These are phyloP conservation scores for Macaranga tanarius DNA, from an alignment of 441 rosid genomes.

Conservation along the genomic window DNA sequence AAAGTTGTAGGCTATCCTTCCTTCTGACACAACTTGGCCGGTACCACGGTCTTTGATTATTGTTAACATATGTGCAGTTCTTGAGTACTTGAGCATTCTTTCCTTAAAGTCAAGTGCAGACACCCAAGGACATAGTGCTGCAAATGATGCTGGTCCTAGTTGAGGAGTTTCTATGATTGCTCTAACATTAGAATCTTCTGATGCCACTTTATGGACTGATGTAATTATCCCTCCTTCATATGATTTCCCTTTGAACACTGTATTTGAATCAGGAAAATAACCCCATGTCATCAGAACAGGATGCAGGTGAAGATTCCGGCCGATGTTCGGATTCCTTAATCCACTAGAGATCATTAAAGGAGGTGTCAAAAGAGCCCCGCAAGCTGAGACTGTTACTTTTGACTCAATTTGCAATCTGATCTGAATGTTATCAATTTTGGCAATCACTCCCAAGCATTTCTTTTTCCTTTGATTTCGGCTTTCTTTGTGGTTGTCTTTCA, in stretches of 20 bases:
- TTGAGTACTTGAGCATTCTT: slow-evolving; percentile 61
- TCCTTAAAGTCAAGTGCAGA: slow-evolving; percentile 68
- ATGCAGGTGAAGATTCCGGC: slow-evolving; percentile 76
- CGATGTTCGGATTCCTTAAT: slow-evolving; percentile 63
- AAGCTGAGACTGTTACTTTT: slow-evolving; percentile 69
- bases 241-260: slow-evolving; percentile 48
- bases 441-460: slow-evolving; percentile 75
- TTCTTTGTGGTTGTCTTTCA: slow-evolving; percentile 34
- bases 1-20: slow-evolving; percentile 48
- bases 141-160: slow-evolving; percentile 56
- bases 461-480: slow-evolving; percentile 31
- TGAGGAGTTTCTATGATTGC: slow-evolving; percentile 84
- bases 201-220: slow-evolving; percentile 53
- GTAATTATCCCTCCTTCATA: slow-evolving; percentile 93
- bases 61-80: slow-evolving; percentile 62
- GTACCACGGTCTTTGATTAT: slow-evolving; percentile 63
- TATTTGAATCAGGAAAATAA: slow-evolving; percentile 68
- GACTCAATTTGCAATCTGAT: slow-evolving; percentile 64
- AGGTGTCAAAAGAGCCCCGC: slow-evolving; percentile 81
- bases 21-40: slow-evolving; percentile 60
- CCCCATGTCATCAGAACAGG: slow-evolving; percentile 90
- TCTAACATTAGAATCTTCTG: slow-evolving; percentile 35
- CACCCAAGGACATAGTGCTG: slow-evolving; percentile 60
- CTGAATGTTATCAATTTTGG: slow-evolving; percentile 32
- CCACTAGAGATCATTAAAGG: slow-evolving; percentile 81